Conservation (phyloP, 805 yeast genomes). For the Barnettozyma siamensis region DNA sequence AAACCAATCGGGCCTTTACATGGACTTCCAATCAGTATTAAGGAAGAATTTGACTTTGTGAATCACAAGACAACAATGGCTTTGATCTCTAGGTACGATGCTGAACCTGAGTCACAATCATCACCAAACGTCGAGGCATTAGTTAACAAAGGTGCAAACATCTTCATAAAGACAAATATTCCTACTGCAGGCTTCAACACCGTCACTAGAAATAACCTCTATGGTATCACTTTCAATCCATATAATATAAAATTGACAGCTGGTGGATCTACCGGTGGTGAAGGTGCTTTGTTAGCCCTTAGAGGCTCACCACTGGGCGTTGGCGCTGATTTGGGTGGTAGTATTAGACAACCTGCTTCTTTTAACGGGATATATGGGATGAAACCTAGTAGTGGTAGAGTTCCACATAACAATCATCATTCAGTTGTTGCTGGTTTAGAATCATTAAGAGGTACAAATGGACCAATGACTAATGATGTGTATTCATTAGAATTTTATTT, state of each 20-base stretch:
- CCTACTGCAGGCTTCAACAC: conserved; percentile 43
- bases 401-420: conserved; percentile 32
- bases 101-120: conserved; percentile 29
- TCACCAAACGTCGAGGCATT: conserved; percentile 35
- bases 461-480: conserved; percentile 35
- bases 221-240: conserved; percentile 41
- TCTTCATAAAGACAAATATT: conserved; percentile 45
- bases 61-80: conserved; percentile 45
- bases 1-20: conserved; percentile 56
- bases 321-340: conserved; percentile 50
- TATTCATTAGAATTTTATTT: conserved; percentile 30
- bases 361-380: conserved; percentile 36
- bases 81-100: conserved; percentile 31
- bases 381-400: conserved; percentile 38
- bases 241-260: conserved; percentile 33
- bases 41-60: conserved; percentile 33
- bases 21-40: conserved; percentile 59
- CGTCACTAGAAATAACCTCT: conserved; percentile 38
- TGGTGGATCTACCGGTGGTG: conserved; percentile 51
- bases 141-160: conserved; percentile 41
- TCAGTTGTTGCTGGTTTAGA: conserved; percentile 32
- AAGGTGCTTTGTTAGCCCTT: conserved; percentile 40
- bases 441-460: conserved; percentile 36
- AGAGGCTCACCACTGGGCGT: conserved; percentile 38
- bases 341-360: conserved; percentile 42